A percentile compares a stretch with the other conserved stretches of the same genome.
These are phyloP conservation scores for Auriculariales sp. DNA, from an alignment of 768 basidiomycete genomes.

Conservation along the genomic window DNA sequence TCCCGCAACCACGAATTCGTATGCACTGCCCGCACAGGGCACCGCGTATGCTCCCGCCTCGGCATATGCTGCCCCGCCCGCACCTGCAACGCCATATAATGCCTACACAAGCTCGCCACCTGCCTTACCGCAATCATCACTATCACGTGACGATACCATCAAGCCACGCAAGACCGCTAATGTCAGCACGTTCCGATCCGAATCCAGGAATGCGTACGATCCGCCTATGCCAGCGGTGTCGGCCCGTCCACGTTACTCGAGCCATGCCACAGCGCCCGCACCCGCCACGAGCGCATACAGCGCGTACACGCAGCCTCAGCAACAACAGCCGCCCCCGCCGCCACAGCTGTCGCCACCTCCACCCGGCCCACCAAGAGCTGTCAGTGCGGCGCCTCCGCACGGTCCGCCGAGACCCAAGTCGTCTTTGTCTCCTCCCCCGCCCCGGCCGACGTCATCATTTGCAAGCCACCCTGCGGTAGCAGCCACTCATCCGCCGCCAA, in stretches of 20 bases:
- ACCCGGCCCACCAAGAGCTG: neutral
- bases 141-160: constrained; percentile 1
- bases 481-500: constrained; percentile 12
- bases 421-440: neutral
- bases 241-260: constrained; percentile 1
- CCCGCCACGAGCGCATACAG: neutral
- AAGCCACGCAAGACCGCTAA: neutral
- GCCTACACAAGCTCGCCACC: neutral
- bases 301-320: constrained; percentile 2
- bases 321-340: constrained; percentile 1
- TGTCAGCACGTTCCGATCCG: constrained; percentile 12
- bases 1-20: too few species aligned
- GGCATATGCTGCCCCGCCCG: neutral
- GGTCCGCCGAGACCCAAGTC: too few species aligned
- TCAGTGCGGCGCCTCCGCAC: constrained; percentile 7
- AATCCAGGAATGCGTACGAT: constrained; percentile 17
- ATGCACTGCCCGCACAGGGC: too few species aligned
- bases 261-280: constrained; percentile 5
- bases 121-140: neutral
- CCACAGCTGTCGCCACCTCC: constrained; percentile 2
- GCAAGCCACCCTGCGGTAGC: constrained; percentile 4
- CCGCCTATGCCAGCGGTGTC: constrained; percentile 15
- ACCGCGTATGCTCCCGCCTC: too few species aligned
- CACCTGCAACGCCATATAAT: neutral
- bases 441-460: constrained; percentile 5